A percentile compares a stretch with the other conserved stretches of the same genome.
Evolutionary conservation across 805 yeast genomes (phyloP).

Genomic region (Dipodascus albidus): DNA sequence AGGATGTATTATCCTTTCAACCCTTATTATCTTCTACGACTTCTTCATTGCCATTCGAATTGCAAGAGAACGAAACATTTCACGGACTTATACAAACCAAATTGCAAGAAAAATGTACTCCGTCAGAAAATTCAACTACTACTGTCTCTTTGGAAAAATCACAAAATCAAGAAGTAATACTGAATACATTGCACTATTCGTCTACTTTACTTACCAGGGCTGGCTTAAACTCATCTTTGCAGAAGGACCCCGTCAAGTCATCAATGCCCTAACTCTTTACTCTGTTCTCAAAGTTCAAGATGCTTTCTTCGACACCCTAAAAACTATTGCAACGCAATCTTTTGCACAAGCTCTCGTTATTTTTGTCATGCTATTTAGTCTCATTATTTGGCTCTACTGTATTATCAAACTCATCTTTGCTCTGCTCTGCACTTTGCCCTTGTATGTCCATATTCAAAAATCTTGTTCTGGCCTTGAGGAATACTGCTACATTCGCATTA

Average conservation of each 20-base stretch:
- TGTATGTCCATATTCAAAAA: slow-evolving; percentile 34
- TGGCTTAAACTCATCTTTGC: slow-evolving; percentile 56
- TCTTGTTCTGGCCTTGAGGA: slow-evolving; percentile 38
- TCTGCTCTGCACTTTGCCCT: slow-evolving; percentile 38
- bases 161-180: slow-evolving; percentile 49
- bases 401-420: slow-evolving; percentile 46
- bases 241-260: slow-evolving; percentile 79
- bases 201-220: slow-evolving; percentile 53
- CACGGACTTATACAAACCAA: slow-evolving; percentile 55
- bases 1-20: slow-evolving; percentile 67
- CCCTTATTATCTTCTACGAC: slow-evolving; percentile 46
- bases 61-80: slow-evolving; percentile 50
- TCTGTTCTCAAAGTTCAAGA: slow-evolving; percentile 32
- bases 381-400: slow-evolving; percentile 62
- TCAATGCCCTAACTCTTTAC: slow-evolving; percentile 64
- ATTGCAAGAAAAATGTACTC: slow-evolving; percentile 51
- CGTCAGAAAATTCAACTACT: slow-evolving; percentile 47
- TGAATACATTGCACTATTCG: slow-evolving; percentile 57
- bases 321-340: slow-evolving; percentile 47
- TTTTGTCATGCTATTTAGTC: slow-evolving; percentile 65
- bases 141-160: slow-evolving; percentile 61
- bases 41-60: slow-evolving; percentile 46
- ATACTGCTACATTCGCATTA: slow-evolving; percentile 50
- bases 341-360: slow-evolving; percentile 58
- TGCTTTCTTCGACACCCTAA: slow-evolving; percentile 30